Conservation (phyloP, 2,329 filamentous ascomycete species). For the Aspergillus felis region DNA sequence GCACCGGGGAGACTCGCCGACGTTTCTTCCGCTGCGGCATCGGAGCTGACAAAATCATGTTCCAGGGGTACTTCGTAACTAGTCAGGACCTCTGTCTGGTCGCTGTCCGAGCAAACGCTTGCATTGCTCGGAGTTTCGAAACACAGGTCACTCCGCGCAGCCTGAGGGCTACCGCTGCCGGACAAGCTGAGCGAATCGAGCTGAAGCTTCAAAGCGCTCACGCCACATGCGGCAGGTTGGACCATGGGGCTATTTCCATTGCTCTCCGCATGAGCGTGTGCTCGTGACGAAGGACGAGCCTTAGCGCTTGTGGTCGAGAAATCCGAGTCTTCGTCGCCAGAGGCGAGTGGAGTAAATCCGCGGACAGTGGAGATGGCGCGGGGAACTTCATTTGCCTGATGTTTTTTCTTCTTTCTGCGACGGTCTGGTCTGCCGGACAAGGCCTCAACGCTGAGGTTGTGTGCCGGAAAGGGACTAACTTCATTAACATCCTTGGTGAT, state of each 20-base stretch:
- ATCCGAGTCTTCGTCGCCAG: constrained; percentile 46
- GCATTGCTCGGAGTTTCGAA: constrained; percentile 51
- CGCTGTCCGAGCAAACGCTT: constrained; percentile 59
- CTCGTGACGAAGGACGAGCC: constrained; percentile 27
- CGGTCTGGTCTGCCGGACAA: constrained; percentile 24
- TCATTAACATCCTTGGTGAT: constrained; percentile 13
- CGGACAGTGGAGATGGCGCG: constrained; percentile 39
- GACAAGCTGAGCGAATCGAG: constrained; percentile 73
- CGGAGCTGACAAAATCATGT: constrained; percentile 73
- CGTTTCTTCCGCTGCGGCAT: constrained; percentile 36
- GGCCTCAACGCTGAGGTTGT: constrained; percentile 24
- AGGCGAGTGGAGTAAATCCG: constrained; percentile 42
- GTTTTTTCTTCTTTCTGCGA: constrained; percentile 41
- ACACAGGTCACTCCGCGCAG: constrained; percentile 47
- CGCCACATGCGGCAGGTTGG: constrained; percentile 60
- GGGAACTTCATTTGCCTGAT: constrained; percentile 24
- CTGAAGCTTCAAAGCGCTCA: constrained; percentile 76
- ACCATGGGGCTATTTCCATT: constrained; percentile 45
- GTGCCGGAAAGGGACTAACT: constrained; percentile 26
- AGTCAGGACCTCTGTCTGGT: constrained; percentile 67
- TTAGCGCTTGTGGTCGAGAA: constrained; percentile 37
- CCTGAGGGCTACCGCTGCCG: constrained; percentile 55
- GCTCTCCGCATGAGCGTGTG: constrained; percentile 22
- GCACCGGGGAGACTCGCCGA: constrained; percentile 48
- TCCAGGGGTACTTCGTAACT: constrained; percentile 84